These are phyloP conservation scores for Phaffomyces opuntiae DNA, from an alignment of 805 yeast genomes.

Conservation along the genomic window DNA sequence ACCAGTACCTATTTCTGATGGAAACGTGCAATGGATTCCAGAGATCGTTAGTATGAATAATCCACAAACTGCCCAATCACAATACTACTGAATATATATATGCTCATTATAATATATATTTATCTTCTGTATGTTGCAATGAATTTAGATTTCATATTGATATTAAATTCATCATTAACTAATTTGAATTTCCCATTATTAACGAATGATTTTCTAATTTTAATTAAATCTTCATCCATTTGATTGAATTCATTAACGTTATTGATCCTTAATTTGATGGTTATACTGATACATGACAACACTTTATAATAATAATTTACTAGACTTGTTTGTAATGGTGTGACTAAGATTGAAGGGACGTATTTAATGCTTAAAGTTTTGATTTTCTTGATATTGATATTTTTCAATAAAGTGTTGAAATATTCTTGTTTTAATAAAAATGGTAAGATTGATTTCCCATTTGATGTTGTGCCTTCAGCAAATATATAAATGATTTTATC, in stretches of 20 bases:
- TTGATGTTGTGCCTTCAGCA: slow-evolving; percentile 81
- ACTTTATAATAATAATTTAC: slow-evolving; percentile 15
- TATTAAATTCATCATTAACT: slow-evolving; percentile 38
- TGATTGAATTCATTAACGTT: slow-evolving; percentile 16
- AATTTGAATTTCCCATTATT: slow-evolving; percentile 43
- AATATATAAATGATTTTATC: slow-evolving; percentile 49
- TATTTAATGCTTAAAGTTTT: slow-evolving; percentile 25
- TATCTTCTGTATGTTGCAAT: slow-evolving; percentile 24
- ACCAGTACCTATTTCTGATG: slow-evolving; percentile 15
- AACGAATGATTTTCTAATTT: slow-evolving; percentile 27
- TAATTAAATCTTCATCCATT: slow-evolving; percentile 18
- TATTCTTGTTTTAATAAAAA: slow-evolving; percentile 29
- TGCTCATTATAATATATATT: neutral
- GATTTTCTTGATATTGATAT: slow-evolving; percentile 5
- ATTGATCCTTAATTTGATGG: slow-evolving; percentile 21
- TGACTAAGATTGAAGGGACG: slow-evolving; percentile 23
- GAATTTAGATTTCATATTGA: slow-evolving; percentile 39
- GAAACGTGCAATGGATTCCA: slow-evolving; percentile 15
- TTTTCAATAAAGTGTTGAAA: slow-evolving; percentile 15
- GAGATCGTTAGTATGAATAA: neutral
- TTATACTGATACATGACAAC: slow-evolving; percentile 16
- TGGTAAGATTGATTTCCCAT: slow-evolving; percentile 70
- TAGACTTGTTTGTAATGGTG: slow-evolving; percentile 23
- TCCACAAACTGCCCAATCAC: neutral
- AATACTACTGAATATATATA: neutral